Evolutionary conservation across 2,329 filamentous ascomycete species (phyloP).

Genomic region (Colletotrichum brevisporum): DNA sequence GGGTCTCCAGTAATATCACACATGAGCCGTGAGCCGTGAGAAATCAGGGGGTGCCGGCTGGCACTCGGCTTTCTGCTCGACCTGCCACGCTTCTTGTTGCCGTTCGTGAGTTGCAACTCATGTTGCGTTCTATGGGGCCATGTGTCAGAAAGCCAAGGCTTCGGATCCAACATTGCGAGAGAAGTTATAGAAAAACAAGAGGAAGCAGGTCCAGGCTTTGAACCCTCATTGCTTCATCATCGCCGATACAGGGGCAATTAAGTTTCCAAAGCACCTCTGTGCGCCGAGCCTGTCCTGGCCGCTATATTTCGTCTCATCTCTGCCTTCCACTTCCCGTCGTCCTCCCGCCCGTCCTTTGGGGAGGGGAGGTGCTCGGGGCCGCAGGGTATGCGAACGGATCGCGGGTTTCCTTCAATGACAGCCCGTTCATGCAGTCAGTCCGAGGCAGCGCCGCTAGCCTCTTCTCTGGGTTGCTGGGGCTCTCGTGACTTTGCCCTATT

Average conservation of each 20-base stretch:
- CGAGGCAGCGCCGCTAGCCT: constrained; percentile 26
- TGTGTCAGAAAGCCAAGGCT: not conserved
- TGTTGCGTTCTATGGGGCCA: not conserved
- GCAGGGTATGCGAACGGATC: constrained; percentile 3
- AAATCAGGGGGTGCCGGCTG: constrained; percentile 14
- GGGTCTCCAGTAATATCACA: constrained; percentile 25
- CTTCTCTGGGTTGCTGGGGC: constrained; percentile 8
- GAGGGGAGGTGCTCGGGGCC: constrained; percentile 12
- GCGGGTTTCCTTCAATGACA: constrained; percentile 18
- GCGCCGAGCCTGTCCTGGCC: constrained; percentile 26
- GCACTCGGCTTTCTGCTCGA: constrained; percentile 5
- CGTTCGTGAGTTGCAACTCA: not conserved
- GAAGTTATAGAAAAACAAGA: constrained; percentile 1
- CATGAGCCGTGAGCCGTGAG: constrained; percentile 14
- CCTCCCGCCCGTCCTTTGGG: constrained; percentile 10
- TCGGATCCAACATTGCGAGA: not conserved
- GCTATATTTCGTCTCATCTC: constrained; percentile 38
- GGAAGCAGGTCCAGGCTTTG: constrained; percentile 10
- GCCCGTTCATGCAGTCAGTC: constrained; percentile 29
- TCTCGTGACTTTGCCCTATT: constrained; percentile 7
- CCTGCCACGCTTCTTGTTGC: not conserved
- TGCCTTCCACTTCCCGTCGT: constrained; percentile 28
- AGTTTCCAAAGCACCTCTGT: constrained; percentile 34
- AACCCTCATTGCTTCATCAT: constrained; percentile 15
- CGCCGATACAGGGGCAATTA: constrained; percentile 24